A percentile compares a stretch with the other conserved stretches of the same genome.
Evolutionary conservation across 2,329 filamentous ascomycete genomes (phyloP).

Genomic region (Albifimbria verrucaria): DNA sequence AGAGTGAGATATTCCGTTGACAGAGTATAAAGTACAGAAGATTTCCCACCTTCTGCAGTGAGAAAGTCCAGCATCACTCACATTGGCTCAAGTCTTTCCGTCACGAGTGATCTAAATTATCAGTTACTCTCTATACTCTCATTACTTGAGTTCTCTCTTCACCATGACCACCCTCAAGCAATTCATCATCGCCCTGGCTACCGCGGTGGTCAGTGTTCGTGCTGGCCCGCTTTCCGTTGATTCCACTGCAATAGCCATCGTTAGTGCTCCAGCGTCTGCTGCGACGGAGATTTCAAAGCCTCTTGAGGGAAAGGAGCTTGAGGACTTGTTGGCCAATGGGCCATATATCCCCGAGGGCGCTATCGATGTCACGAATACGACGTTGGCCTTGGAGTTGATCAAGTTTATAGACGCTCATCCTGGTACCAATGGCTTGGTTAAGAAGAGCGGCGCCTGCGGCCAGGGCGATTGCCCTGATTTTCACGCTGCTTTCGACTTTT

Average conservation of each 20-base stretch:
- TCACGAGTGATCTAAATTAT: too few relatives aligned
- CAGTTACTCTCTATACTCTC: background rate
- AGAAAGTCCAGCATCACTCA: background rate
- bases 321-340: background rate
- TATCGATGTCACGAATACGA: background rate
- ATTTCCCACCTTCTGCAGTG: background rate
- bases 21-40: background rate
- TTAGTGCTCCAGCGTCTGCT: background rate
- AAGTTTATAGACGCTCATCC: too few relatives aligned
- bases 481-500: background rate
- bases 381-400: background rate
- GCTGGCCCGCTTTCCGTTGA: background rate
- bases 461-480: background rate
- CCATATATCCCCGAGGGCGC: background rate
- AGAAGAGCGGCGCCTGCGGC: background rate
- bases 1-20: background rate
- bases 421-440: too few relatives aligned
- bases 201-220: background rate
- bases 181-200: background rate
- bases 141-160: background rate
- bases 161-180: background rate
- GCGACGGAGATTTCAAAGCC: background rate
- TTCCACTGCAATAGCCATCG: background rate
- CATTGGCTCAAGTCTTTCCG: background rate
- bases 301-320: background rate